A percentile compares a stretch with the other conserved stretches of the same genome.
These are phyloP conservation scores for Coemansia sp. DNA, from an alignment of 192 early-diverging fungal genomes.

Conservation along the genomic window DNA sequence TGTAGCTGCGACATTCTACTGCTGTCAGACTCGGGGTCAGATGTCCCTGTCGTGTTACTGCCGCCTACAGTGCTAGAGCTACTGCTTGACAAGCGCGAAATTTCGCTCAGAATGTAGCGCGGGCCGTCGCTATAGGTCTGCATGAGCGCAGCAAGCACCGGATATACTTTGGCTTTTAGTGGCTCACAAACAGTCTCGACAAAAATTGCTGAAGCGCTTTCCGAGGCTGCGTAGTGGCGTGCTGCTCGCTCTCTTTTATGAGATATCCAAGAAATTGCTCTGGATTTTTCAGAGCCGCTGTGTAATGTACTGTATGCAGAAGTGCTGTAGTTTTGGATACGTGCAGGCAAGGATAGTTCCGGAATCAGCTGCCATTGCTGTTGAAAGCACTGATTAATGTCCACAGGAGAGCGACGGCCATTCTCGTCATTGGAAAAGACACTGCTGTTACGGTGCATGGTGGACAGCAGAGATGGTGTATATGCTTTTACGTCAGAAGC, in stretches of 20 bases:
- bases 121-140: slow-evolving; percentile 49
- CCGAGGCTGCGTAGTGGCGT: slow-evolving; percentile 21
- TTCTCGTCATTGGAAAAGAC: background rate
- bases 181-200: slow-evolving; percentile 12
- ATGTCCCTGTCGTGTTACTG: background rate
- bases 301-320: background rate
- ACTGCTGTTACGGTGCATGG: background rate
- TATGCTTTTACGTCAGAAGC: background rate
- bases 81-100: slow-evolving; percentile 17
- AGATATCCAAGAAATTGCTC: slow-evolving; percentile 15
- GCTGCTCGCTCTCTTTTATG: slow-evolving; percentile 6
- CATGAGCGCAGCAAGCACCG: slow-evolving; percentile 36
- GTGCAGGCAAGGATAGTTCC: background rate
- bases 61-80: slow-evolving; percentile 4
- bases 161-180: slow-evolving; percentile 31
- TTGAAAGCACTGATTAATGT: background rate
- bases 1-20: slow-evolving; percentile 15
- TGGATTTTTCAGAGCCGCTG: background rate
- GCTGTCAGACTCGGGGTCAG: slow-evolving; percentile 14
- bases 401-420: background rate
- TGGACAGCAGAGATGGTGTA: slow-evolving; percentile 3
- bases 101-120: slow-evolving; percentile 36
- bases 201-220: background rate
- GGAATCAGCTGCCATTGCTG: slow-evolving; percentile 12
- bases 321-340: background rate